Percentiles rank a stretch among this genome's conserved stretches.
Evolutionary conservation across 139 green algal species (phyloP).

Genomic region (Edaphochlamys debaryana): DNA sequence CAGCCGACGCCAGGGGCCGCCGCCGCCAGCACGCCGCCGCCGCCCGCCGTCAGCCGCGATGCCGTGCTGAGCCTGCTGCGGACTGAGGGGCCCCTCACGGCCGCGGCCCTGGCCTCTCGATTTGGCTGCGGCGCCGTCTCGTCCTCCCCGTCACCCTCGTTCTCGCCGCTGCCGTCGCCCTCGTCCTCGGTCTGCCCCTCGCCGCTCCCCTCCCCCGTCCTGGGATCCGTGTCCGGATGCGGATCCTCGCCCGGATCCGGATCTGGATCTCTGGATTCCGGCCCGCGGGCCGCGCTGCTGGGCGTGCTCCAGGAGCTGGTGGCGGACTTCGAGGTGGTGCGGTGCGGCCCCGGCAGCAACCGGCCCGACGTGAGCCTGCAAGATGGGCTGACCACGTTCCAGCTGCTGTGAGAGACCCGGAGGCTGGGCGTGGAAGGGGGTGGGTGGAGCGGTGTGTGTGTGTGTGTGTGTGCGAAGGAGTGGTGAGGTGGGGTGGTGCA

Average conservation of each 20-base stretch:
- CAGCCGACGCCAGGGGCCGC: neutral
- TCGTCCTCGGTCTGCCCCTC: no score
- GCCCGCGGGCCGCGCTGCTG: no score
- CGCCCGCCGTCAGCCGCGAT: neutral
- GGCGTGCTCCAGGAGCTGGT: slow-evolving; percentile 24
- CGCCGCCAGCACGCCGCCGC: neutral
- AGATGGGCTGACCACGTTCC: slow-evolving; percentile 15
- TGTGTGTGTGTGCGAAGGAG: no score
- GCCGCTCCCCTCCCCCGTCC: no score
- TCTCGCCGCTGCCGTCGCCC: no score
- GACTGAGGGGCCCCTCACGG: neutral
- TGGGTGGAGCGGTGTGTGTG: no score
- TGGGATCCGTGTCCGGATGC: no score
- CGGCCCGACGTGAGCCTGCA: neutral
- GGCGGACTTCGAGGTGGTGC: slow-evolving; percentile 21
- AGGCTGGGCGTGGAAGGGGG: no score
- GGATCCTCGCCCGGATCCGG: no score
- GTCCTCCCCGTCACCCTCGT: no score
- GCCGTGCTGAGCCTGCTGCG: neutral
- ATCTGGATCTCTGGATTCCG: no score
- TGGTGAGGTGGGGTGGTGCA: no score
- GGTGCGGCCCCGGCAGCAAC: neutral
- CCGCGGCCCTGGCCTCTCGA: neutral
- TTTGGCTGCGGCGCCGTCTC: neutral
- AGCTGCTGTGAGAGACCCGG: slow-evolving; percentile 34